Base-by-base conservation (phyloP, 2,329 filamentous ascomycete species). In the Westerdykella ornata region DNA sequence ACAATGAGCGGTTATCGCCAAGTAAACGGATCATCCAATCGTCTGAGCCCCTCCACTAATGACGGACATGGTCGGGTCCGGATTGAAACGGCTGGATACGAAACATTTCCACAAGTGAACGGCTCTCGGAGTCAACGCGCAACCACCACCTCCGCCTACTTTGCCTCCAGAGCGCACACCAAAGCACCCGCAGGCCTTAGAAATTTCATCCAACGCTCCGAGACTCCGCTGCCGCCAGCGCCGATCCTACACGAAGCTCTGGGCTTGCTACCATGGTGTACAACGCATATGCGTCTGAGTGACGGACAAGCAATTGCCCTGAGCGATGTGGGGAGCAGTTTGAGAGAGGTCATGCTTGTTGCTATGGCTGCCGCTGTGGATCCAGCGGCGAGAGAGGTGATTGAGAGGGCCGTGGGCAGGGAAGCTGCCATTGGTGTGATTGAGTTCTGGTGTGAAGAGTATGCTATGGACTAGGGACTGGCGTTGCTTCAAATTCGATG, bases 391-490 rank as follows among this genome's bases (percentile, higher is more conserved):
- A 41, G 35, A 17, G 49, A 15, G 29, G 36, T 35, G 9, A 33
- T 65, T n/a, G 46, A 49, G 32, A 19, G 28, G 8, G 51, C 56
- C 5, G 41, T 66, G 16, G 64, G 60, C 1, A 19, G 7, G 8
- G 44, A 52, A 19, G 46, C 35, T 18, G 48, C 56, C 13, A 17
- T 20, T 6, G 46, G 49, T 12, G 46, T 66, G 28, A 45, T 53
- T 1, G 58, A 63, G 14, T 67, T 66, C 44, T 66, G 60, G 35
- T 35, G 18, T 6, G 57, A 59, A 2, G 63, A 67, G 45, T 66
- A 54, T 49, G 56, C 43, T 47, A 37, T 30, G 20, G 45, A 47
- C 35, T 12, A 26, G 22, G 22, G 22, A 7, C 22, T 26, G 12
- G 7, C n/a, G 12, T 26, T 26, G 22, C 7, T 26, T 26, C 22